Conservation (phyloP, 345 rosid species). For the Ailanthus altissimus region DNA sequence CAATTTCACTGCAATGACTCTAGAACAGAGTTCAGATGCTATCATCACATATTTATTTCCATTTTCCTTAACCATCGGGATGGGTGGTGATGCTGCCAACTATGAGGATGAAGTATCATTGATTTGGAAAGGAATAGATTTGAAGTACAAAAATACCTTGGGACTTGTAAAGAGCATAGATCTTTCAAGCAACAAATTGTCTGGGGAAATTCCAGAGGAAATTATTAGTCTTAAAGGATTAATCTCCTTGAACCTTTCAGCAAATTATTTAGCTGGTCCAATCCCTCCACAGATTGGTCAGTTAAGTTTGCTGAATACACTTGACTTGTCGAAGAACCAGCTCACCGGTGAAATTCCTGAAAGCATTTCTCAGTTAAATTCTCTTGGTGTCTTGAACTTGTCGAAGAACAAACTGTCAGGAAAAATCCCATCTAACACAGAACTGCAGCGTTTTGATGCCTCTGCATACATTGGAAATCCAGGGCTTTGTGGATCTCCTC, state of each 20-base stretch:
- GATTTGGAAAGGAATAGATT: background rate
- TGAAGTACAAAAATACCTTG: background rate
- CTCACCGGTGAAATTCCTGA: background rate
- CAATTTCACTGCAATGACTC: conserved; percentile 11
- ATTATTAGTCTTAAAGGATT: background rate
- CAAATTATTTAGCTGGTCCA: background rate
- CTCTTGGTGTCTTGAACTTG: background rate
- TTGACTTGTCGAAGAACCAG: background rate
- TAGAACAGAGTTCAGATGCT: background rate
- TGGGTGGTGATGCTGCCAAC: background rate
- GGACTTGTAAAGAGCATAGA: background rate
- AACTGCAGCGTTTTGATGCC: conserved; percentile 10
- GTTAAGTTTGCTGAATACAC: conserved; percentile 6
- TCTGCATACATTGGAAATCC: background rate
- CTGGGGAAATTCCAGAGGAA: background rate
- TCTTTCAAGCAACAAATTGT: background rate
- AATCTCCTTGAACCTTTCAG: background rate
- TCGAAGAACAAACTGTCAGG: background rate
- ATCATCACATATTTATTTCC: background rate
- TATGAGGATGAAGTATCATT: background rate
- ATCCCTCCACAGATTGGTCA: background rate
- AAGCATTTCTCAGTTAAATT: background rate
- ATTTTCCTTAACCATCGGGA: background rate
- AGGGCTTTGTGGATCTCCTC: background rate
- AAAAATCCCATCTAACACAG: background rate